Percentiles rank a stretch among this genome's conserved stretches.
Conservation (phyloP, 305 asterid genomes). For the Solanum hybrid region DNA sequence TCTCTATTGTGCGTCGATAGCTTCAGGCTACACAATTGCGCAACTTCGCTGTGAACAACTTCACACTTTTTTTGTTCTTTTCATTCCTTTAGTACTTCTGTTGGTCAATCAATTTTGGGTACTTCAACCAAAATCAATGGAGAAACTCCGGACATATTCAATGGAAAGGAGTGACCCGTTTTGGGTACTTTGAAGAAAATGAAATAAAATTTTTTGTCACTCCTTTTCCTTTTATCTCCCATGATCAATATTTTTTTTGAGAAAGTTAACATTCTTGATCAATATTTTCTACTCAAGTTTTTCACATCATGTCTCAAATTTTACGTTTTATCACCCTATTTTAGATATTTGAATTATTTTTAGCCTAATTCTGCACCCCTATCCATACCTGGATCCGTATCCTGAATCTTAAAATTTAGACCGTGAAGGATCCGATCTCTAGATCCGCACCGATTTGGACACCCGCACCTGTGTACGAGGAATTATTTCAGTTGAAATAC, state of each 20-base stretch:
- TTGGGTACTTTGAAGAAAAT: background rate
- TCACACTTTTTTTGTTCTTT: background rate
- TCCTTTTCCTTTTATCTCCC: background rate
- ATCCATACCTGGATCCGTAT: background rate
- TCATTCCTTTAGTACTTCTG: background rate
- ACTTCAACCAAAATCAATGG: background rate
- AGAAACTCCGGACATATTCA: background rate
- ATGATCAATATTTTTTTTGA: background rate
- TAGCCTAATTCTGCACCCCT: background rate
- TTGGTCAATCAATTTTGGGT: background rate
- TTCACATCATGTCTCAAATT: background rate
- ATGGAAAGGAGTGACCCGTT: background rate
- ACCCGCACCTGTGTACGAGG: background rate
- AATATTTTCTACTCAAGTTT: background rate
- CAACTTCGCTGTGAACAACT: background rate
- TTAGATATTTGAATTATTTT: background rate
- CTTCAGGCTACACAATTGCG: background rate
- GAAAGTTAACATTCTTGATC: background rate
- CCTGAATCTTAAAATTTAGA: background rate
- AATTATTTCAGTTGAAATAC: background rate
- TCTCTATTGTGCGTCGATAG: background rate
- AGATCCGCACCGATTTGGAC: background rate
- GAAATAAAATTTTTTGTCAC: background rate
- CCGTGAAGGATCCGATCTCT: background rate
- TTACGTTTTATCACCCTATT: background rate